Evolutionary conservation across 345 rosid species (phyloP).

Genomic region (Eucalyptus pumila): DNA sequence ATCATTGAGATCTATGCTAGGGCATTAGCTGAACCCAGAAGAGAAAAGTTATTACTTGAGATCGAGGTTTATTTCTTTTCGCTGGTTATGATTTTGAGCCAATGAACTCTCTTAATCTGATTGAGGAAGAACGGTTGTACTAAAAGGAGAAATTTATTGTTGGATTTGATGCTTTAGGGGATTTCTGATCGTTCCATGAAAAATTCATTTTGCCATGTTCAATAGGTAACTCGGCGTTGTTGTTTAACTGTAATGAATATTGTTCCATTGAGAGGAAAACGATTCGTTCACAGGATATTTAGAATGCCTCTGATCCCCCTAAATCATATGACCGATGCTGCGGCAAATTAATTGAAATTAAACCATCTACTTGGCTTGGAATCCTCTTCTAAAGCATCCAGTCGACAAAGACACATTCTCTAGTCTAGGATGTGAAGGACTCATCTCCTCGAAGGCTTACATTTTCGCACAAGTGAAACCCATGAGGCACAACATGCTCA

Average conservation of each 20-base stretch:
- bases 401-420: background rate
- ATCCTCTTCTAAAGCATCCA: background rate
- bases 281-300: background rate
- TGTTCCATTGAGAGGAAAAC: background rate
- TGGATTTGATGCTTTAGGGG: background rate
- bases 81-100: background rate
- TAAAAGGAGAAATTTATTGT: background rate
- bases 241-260: background rate
- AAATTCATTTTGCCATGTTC: background rate
- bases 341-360: background rate
- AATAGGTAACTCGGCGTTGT: background rate
- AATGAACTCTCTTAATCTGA: background rate
- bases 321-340: background rate
- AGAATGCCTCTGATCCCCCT: background rate
- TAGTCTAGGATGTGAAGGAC: background rate
- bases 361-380: background rate
- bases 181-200: background rate
- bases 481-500: background rate
- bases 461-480: background rate
- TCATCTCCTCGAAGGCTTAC: background rate
- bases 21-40: background rate
- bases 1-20: background rate
- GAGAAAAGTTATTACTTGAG: background rate
- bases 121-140: background rate
- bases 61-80: accelerated